Evolutionary conservation across 1,284 basidiomycete genomes (phyloP).

Genomic region (Leccinum pachyderme): DNA sequence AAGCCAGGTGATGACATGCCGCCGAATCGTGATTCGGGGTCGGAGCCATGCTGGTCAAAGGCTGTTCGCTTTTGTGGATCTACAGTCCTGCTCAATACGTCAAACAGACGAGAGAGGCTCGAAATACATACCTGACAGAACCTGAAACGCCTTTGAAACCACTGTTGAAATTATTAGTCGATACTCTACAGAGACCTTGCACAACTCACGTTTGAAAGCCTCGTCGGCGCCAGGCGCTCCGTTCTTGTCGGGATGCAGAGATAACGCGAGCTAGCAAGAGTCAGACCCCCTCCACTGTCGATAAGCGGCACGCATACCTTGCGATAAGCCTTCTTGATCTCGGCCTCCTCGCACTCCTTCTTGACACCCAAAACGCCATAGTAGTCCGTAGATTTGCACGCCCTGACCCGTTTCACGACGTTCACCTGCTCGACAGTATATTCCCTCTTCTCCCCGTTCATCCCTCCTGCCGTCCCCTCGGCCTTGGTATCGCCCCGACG

Average conservation of each 20-base stretch:
- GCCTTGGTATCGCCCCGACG: constrained; percentile 45
- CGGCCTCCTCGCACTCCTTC: constrained; percentile 82
- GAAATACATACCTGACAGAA: constrained; percentile 82
- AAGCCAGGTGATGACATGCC: constrained; percentile 66
- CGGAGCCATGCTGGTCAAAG: constrained; percentile 83
- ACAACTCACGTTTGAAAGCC: constrained; percentile 89
- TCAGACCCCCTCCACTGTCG: constrained; percentile 4
- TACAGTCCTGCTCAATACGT: constrained; percentile 24
- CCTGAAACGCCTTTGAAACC: constrained; percentile 97
- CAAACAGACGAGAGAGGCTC: constrained; percentile 31
- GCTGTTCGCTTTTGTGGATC: constrained; percentile 91
- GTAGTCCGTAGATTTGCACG: constrained; percentile 88
- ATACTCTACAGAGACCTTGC: neutral
- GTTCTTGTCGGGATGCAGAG: constrained; percentile 97
- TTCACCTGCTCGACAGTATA: constrained; percentile 85
- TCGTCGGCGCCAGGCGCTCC: constrained; percentile 98
- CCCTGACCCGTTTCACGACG: constrained; percentile 84
- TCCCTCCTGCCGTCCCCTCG: constrained; percentile 49
- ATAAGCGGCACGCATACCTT: constrained; percentile 59
- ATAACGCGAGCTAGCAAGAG: constrained; percentile 75
- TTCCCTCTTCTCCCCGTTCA: constrained; percentile 72
- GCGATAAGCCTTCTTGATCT: constrained; percentile 96
- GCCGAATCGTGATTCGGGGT: constrained; percentile 78
- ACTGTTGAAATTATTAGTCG: constrained; percentile 49
- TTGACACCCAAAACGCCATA: constrained; percentile 91